Conservation (phyloP, 164 flowering plant species). For the Berberis thunbergii region DNA sequence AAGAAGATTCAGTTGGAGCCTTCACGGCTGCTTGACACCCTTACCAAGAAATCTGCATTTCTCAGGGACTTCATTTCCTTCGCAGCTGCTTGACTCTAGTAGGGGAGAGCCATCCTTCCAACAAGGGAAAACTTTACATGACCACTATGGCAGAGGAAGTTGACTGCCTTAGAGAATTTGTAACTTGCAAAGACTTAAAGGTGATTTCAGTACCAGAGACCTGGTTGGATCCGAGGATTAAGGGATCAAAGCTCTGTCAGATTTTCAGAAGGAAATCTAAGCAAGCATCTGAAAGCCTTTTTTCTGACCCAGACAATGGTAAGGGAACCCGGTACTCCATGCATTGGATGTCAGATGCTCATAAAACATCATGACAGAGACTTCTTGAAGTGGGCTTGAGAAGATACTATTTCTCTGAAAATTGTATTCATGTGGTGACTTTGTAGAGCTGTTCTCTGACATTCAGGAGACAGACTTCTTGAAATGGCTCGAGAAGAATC, state of each 20-base stretch:
- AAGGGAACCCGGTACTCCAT: conserved; percentile 54
- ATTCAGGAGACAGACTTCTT: too few species aligned
- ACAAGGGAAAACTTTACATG: conserved; percentile 23
- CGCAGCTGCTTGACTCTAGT: conserved; percentile 63
- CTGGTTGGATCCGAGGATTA: conserved; percentile 11
- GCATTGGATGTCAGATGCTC: conserved; percentile 68
- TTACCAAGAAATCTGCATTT: conserved; percentile 54
- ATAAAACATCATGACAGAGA: conserved; percentile 10
- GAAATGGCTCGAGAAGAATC: too few species aligned
- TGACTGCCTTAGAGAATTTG: conserved; percentile 46
- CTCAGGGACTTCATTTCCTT: conserved; percentile 58
- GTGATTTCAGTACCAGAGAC: conserved; percentile 10
- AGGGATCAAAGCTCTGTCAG: conserved; percentile 40
- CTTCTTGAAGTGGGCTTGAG: conserved; percentile 31
- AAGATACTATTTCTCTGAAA: too few species aligned
- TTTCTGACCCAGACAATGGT: conserved; percentile 54
- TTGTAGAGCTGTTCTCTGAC: too few species aligned
- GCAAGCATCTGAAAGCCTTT: conserved; percentile 54
- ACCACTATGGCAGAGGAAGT: conserved; percentile 26
- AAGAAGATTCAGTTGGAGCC: conserved; percentile 54
- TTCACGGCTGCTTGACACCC: conserved; percentile 58
- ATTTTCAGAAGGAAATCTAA: conserved; percentile 63
- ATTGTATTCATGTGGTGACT: too few species aligned
- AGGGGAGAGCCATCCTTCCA: conserved; percentile 76
- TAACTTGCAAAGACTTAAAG: conserved; percentile 49